A percentile compares a stretch with the other conserved stretches of the same genome.
These are phyloP conservation scores for Lodderomyces parapsilosis DNA, from an alignment of 1,139 yeast species.

Conservation along the genomic window DNA sequence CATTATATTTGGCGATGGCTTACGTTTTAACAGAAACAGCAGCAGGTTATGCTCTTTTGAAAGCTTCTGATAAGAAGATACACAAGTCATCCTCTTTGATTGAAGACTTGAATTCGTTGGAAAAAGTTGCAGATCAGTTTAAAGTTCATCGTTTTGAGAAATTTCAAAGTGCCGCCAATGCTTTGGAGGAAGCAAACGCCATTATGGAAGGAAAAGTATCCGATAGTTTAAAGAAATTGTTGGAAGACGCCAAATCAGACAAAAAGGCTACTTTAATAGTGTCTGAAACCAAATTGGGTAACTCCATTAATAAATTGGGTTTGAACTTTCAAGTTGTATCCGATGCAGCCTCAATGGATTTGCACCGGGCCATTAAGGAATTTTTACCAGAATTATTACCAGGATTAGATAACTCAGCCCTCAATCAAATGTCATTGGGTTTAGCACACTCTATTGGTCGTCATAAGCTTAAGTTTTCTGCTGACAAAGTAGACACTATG, in stretches of 20 bases:
- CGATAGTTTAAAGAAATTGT: conserved; percentile 70
- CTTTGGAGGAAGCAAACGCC: conserved; percentile 92
- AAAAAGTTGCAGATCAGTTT: conserved; percentile 75
- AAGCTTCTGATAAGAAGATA: conserved; percentile 96
- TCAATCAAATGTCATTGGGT: conserved; percentile 94
- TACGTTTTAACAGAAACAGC: conserved; percentile 96
- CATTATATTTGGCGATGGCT: conserved; percentile 56
- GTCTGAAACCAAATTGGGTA: conserved; percentile 93
- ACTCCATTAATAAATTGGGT: conserved; percentile 92
- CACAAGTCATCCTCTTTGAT: conserved; percentile 77
- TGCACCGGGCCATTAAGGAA: conserved; percentile 93
- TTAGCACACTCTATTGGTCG: conserved; percentile 97
- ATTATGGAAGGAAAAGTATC: conserved; percentile 93
- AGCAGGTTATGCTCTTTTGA: conserved; percentile 96
- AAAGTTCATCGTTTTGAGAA: conserved; percentile 95
- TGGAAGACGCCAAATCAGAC: conserved; percentile 80
- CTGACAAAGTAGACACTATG: conserved; percentile 98
- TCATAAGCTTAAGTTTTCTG: conserved; percentile 94
- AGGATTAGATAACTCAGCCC: conserved; percentile 80
- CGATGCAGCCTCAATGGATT: conserved; percentile 92
- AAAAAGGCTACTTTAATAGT: conserved; percentile 90
- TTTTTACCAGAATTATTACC: conserved; percentile 91
- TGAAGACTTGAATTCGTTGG: conserved; percentile 79
- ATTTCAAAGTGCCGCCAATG: conserved; percentile 91
- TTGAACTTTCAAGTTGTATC: conserved; percentile 84